phyloP scores from a whole-genome alignment of 495 filamentous ascomycete species.

The Xylaria intraflava region DNA sequence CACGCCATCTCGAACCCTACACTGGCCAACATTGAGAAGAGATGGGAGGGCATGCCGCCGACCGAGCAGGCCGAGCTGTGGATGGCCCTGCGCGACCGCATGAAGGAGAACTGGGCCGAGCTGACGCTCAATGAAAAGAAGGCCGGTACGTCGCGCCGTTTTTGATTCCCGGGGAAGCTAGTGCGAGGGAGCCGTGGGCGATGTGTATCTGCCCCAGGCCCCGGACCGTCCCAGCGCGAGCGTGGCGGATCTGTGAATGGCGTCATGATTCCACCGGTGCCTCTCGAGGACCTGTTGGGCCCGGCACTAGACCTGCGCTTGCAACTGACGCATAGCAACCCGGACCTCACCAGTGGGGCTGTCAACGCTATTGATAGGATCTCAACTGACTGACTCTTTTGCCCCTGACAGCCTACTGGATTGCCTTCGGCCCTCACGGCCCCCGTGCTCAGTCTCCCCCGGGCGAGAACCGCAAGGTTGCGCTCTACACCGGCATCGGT shows the following conservation, averaged over 20 bases:
- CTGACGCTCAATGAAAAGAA: slow-evolving; percentile 96
- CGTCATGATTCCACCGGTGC: slow-evolving; percentile 5
- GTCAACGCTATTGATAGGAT: background rate
- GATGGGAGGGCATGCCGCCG: slow-evolving; percentile 94
- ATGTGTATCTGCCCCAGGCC: background rate
- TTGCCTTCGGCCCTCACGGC: slow-evolving; percentile 93
- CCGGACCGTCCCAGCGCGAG: background rate
- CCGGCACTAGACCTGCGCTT: slow-evolving; percentile 7
- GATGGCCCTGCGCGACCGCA: slow-evolving; percentile 95
- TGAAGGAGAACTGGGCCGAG: slow-evolving; percentile 95
- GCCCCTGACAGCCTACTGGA: slow-evolving; percentile 77
- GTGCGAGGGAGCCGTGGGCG: background rate
- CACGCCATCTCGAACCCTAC: slow-evolving; percentile 98
- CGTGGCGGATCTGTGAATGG: background rate
- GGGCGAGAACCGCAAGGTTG: slow-evolving; percentile 70
- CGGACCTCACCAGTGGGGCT: slow-evolving; percentile 14
- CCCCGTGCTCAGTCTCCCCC: slow-evolving; percentile 75
- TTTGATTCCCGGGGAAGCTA: background rate
- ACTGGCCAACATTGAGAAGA: slow-evolving; percentile 95
- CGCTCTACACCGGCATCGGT: slow-evolving; percentile 61
- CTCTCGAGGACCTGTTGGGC: background rate
- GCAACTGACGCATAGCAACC: slow-evolving; percentile 8
- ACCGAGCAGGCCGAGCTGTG: slow-evolving; percentile 98
- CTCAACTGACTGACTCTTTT: slow-evolving; percentile 12
- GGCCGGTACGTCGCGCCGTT: slow-evolving; percentile 66